Evolutionary conservation across 495 filamentous ascomycete genomes (phyloP).

Genomic region (Acidiella bohemica): DNA sequence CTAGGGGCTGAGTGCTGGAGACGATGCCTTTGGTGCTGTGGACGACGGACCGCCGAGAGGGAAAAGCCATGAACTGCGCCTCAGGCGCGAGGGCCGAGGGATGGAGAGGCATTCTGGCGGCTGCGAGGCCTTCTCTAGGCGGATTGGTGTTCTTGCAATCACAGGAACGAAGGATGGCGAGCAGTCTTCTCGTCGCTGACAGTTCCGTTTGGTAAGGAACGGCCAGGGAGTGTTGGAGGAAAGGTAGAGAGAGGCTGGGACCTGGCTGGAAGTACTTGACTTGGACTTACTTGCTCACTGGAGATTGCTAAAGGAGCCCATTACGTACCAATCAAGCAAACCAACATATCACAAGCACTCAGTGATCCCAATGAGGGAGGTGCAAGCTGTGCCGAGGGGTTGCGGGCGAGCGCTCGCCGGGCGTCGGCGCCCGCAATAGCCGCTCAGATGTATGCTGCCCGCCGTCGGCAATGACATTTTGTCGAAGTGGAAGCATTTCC

Average conservation of each 20-base stretch:
- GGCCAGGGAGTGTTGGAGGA: too few species aligned
- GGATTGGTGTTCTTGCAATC: background rate
- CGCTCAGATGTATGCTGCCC: too few species aligned
- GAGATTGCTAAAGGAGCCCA: too few species aligned
- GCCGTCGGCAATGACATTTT: too few species aligned
- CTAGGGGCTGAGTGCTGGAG: conserved; percentile 80
- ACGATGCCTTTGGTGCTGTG: conserved; percentile 91
- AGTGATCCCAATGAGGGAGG: background rate
- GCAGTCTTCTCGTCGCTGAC: background rate
- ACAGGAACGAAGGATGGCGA: background rate
- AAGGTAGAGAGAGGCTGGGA: too few species aligned
- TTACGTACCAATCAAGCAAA: background rate
- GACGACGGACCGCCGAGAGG: conserved; percentile 78
- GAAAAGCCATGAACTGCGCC: conserved; percentile 52
- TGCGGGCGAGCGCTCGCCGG: too few species aligned
- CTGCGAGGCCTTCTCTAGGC: too few species aligned
- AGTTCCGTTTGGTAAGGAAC: too few species aligned
- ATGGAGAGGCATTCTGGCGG: conserved; percentile 12
- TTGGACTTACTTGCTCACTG: too few species aligned
- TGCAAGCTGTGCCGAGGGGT: too few species aligned
- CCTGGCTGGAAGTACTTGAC: too few species aligned
- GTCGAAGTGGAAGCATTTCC: too few species aligned
- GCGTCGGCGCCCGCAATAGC: background rate
- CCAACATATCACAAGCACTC: background rate
- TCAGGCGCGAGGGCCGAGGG: conserved; percentile 24